Conservation (phyloP, 2,329 filamentous ascomycete species). For the Tolypocladium ophioglossoides region DNA sequence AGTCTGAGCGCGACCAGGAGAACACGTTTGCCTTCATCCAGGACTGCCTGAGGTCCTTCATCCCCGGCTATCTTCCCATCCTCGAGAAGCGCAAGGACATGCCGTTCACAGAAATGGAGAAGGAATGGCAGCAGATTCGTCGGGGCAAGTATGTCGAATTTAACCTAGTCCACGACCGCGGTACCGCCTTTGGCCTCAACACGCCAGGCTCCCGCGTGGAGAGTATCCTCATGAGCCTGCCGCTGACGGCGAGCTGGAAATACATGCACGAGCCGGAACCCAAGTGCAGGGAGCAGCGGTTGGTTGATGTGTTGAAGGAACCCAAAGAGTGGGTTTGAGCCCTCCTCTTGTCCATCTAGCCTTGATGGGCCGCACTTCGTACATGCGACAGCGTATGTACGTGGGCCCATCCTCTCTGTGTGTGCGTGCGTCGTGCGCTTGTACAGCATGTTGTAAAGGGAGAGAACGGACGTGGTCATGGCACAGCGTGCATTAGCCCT, state of each 20-base stretch:
- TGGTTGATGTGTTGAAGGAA: constrained; percentile 60
- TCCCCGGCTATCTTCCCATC: constrained; percentile 86
- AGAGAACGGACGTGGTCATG: not conserved
- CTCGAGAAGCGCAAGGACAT: constrained; percentile 82
- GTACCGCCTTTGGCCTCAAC: constrained; percentile 87
- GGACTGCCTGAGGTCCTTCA: constrained; percentile 74
- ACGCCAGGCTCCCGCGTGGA: constrained; percentile 87
- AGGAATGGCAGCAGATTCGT: constrained; percentile 92
- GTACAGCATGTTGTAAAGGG: not conserved
- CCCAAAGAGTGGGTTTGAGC: constrained; percentile 56
- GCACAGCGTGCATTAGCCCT: not conserved
- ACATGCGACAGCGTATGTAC: not conserved
- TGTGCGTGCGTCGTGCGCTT: not conserved
- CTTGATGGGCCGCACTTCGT: not conserved
- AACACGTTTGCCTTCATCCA: constrained; percentile 84
- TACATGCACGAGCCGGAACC: constrained; percentile 87
- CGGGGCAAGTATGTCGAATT: constrained; percentile 97
- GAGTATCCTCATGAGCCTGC: constrained; percentile 95
- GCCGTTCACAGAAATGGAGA: constrained; percentile 76
- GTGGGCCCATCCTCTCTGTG: not conserved
- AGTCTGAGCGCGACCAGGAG: constrained; percentile 74
- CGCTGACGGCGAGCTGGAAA: constrained; percentile 83
- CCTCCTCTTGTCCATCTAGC: not conserved
- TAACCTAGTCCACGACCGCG: constrained; percentile 92
- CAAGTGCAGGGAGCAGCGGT: constrained; percentile 64